phyloP scores from a whole-genome alignment of 2,329 filamentous ascomycete genomes.

The Harringtonia aguacate region DNA sequence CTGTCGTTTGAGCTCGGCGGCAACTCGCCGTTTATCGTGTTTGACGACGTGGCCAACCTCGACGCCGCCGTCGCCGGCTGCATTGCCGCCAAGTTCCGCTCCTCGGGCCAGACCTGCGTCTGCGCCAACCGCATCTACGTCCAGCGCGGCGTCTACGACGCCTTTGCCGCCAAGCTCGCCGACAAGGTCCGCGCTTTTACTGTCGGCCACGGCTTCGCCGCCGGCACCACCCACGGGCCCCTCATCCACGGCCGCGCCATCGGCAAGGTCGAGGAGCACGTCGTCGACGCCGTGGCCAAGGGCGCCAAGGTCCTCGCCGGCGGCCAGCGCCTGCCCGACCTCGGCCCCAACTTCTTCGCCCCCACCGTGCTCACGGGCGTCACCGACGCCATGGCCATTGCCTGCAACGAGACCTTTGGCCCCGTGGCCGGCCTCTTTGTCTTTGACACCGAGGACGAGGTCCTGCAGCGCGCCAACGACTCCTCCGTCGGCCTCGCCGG shows the following conservation, averaged over 20 bases:
- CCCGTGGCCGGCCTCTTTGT: constrained; percentile 43
- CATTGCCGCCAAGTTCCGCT: constrained; percentile 25
- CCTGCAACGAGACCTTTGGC: constrained; percentile 44
- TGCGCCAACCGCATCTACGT: constrained; percentile 55
- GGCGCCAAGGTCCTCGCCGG: too few relatives aligned
- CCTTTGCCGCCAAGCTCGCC: constrained; percentile 38
- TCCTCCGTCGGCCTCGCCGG: constrained; percentile 34
- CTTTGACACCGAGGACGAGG: constrained; percentile 47
- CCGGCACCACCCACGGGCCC: too few relatives aligned
- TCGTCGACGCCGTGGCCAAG: too few relatives aligned
- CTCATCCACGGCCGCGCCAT: too few relatives aligned
- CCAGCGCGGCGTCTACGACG: constrained; percentile 48
- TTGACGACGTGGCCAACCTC: constrained; percentile 57
- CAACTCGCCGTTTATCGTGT: constrained; percentile 55
- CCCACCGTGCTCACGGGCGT: constrained; percentile 35
- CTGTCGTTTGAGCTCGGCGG: constrained; percentile 62
- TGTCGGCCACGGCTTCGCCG: too few relatives aligned
- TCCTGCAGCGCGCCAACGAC: constrained; percentile 43
- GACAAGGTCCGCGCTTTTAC: too few relatives aligned
- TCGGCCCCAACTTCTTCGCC: too few relatives aligned
- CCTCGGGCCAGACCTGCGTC: constrained; percentile 54
- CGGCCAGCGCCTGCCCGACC: too few relatives aligned
- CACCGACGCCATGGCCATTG: constrained; percentile 15
- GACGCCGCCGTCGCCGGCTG: constrained; percentile 37
- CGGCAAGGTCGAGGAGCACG: too few relatives aligned